A percentile compares a stretch with the other conserved stretches of the same genome.
Conservation (phyloP, 345 rosid genomes). For the Citrus cavaleriei region DNA sequence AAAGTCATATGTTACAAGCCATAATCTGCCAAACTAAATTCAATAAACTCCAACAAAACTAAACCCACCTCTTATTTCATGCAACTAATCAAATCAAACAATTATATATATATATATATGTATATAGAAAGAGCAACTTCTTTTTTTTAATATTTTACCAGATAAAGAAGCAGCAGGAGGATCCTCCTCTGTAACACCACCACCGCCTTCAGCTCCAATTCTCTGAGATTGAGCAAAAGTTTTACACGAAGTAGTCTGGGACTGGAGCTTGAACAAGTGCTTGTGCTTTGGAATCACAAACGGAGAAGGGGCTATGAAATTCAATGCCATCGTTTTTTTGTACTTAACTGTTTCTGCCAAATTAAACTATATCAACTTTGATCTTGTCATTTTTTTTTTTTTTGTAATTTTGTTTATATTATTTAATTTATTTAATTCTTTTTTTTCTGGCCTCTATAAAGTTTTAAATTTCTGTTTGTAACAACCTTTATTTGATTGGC, state of each 20-base stretch:
- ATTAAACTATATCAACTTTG: neutral
- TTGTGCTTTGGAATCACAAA: slow-evolving; percentile 20
- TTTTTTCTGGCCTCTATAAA: neutral
- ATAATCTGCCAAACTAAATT: neutral
- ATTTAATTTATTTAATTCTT: neutral
- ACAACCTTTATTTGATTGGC: neutral
- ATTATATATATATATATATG: too few species aligned
- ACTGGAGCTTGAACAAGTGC: slow-evolving; percentile 15
- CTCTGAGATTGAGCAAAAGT: slow-evolving; percentile 42
- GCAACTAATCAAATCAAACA: neutral
- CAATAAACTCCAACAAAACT: neutral
- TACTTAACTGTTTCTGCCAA: neutral
- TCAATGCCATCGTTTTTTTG: slow-evolving; percentile 30
- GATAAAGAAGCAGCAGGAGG: slow-evolving; percentile 33
- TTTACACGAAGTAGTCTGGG: slow-evolving; percentile 15
- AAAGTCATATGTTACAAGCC: neutral
- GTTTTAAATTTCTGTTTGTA: neutral
- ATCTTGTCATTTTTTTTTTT: neutral
- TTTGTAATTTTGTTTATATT: neutral
- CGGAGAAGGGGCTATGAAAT: slow-evolving; percentile 21
- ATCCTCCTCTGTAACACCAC: slow-evolving; percentile 38
- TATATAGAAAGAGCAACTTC: neutral
- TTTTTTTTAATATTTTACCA: slow-evolving; percentile 17
- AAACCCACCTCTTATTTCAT: neutral
- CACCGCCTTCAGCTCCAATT: slow-evolving; percentile 14